Evolutionary conservation across 2,329 filamentous ascomycete genomes (phyloP).

Genomic region (Cladosporium sp.): DNA sequence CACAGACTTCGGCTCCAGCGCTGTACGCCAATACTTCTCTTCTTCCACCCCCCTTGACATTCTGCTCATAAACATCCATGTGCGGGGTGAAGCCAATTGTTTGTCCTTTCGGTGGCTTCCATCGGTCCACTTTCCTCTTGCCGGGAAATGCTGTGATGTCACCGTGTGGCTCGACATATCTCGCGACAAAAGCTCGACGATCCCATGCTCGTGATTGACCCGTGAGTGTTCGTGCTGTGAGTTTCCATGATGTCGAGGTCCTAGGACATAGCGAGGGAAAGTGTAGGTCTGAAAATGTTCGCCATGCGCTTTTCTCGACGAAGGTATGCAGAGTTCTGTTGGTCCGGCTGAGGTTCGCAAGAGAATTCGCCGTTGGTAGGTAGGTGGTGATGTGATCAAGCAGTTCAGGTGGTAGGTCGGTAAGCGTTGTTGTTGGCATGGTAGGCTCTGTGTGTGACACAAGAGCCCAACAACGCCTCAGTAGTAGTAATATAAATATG

Average conservation of each 20-base stretch:
- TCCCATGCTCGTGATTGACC: slow-evolving; percentile 60
- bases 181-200: slow-evolving; percentile 55
- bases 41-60: slow-evolving; percentile 43
- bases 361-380: slow-evolving; percentile 47
- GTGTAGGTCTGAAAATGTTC: slow-evolving; percentile 48
- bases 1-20: slow-evolving; percentile 58
- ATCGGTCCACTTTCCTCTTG: slow-evolving; percentile 33
- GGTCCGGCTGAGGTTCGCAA: slow-evolving; percentile 48
- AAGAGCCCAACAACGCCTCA: background rate
- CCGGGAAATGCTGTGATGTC: slow-evolving; percentile 37
- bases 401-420: slow-evolving; percentile 42
- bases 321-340: slow-evolving; percentile 49
- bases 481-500: background rate
- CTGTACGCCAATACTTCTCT: slow-evolving; percentile 61
- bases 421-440: slow-evolving; percentile 30
- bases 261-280: slow-evolving; percentile 45
- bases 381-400: slow-evolving; percentile 39
- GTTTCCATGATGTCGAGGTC: slow-evolving; percentile 45
- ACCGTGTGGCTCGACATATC: slow-evolving; percentile 50
- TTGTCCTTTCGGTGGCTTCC: slow-evolving; percentile 47
- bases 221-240: slow-evolving; percentile 56
- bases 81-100: slow-evolving; percentile 61
- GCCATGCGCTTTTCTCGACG: slow-evolving; percentile 49
- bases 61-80: slow-evolving; percentile 33
- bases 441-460: background rate